These are phyloP conservation scores for Clonostachys sp. DNA, from an alignment of 2,329 filamentous ascomycete genomes.

Conservation along the genomic window DNA sequence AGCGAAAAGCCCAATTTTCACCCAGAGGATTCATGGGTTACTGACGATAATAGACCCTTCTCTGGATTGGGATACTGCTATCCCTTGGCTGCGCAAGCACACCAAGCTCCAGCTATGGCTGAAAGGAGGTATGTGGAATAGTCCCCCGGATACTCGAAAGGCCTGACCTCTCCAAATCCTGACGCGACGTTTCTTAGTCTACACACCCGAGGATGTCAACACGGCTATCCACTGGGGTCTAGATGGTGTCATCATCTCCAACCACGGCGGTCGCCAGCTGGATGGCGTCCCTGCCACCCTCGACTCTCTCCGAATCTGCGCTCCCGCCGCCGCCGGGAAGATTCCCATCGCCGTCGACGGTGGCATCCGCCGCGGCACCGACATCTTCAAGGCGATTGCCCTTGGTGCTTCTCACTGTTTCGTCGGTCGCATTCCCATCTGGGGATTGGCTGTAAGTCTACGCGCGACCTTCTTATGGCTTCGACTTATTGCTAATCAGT, in stretches of 20 bases:
- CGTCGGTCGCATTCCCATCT: conserved; percentile 34
- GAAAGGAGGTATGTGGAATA: conserved; percentile 26
- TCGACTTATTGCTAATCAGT: not conserved
- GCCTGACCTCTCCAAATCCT: conserved; percentile 23
- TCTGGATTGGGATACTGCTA: conserved; percentile 58
- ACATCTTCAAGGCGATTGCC: conserved; percentile 31
- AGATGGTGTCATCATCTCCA: conserved; percentile 34
- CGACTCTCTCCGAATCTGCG: not conserved
- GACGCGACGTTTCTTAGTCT: conserved; percentile 1
- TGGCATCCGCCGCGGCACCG: conserved; percentile 31
- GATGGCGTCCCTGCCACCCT: conserved; percentile 18
- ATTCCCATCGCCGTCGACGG: conserved; percentile 32
- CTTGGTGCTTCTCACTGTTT: conserved; percentile 33
- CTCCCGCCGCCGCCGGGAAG: conserved; percentile 7
- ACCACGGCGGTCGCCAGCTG: conserved; percentile 35
- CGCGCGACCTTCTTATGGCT: not conserved
- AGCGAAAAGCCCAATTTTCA: no score
- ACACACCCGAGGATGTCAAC: conserved; percentile 10
- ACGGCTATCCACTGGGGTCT: conserved; percentile 21
- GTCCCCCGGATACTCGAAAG: not conserved
- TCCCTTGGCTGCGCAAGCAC: conserved; percentile 54
- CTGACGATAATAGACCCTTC: conserved; percentile 29
- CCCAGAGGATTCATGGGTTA: no score
- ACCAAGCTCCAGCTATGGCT: conserved; percentile 34
- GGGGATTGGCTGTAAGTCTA: conserved; percentile 19